Percentiles rank a stretch among this genome's conserved stretches.
Conservation (phyloP, 1,139 yeast species). For the Protomyces arabidopsidicola region DNA sequence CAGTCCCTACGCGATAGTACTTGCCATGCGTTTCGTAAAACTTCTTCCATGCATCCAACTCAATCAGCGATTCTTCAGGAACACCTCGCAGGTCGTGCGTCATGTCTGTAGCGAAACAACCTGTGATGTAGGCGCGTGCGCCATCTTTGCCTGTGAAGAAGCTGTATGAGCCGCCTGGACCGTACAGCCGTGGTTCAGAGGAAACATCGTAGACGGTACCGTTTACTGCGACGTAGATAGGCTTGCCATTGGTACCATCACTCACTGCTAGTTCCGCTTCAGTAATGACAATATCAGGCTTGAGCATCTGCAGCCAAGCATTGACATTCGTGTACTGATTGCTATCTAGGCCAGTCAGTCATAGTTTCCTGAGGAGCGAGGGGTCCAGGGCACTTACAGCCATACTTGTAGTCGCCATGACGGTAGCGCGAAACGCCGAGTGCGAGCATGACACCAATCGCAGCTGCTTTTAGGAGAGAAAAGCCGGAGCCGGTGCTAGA, state of each 20-base stretch:
- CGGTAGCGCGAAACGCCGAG: background rate
- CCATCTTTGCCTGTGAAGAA: conserved; percentile 65
- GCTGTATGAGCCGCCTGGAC: conserved; percentile 60
- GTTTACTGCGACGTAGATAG: conserved; percentile 60
- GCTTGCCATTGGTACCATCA: conserved; percentile 53
- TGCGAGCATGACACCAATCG: background rate
- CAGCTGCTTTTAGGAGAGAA: background rate
- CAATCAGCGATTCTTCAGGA: conserved; percentile 37
- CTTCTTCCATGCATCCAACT: conserved; percentile 49
- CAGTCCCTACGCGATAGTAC: conserved; percentile 23
- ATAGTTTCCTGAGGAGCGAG: background rate
- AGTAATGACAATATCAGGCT: conserved; percentile 42
- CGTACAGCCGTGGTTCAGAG: conserved; percentile 53
- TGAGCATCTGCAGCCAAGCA: conserved; percentile 21
- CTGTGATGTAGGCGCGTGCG: conserved; percentile 72
- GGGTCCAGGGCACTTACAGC: background rate
- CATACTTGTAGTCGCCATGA: background rate
- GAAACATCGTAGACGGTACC: conserved; percentile 71
- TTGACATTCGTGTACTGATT: conserved; percentile 8
- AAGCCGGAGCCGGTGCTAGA: background rate
- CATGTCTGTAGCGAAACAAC: conserved; percentile 57
- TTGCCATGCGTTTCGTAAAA: conserved; percentile 41
- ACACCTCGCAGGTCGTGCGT: conserved; percentile 69
- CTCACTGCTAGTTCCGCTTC: conserved; percentile 49
- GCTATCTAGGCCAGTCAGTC: background rate